Evolutionary conservation across 257 asterid species (phyloP).

Genomic region (Solanum paucissectum): DNA sequence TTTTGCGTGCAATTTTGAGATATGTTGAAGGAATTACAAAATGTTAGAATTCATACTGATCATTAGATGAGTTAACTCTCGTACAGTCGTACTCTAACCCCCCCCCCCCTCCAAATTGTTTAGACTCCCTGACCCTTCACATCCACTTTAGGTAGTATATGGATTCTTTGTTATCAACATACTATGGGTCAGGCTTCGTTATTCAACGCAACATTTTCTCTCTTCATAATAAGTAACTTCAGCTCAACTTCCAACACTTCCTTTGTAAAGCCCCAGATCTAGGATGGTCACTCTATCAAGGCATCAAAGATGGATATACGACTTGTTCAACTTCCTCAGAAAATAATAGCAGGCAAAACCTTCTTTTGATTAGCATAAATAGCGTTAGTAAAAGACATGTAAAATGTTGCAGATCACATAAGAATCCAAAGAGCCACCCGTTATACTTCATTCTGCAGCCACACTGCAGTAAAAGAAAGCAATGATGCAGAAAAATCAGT

Average conservation of each 20-base stretch:
- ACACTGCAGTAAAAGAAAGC: background rate
- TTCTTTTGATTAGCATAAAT: background rate
- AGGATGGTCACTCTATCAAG: background rate
- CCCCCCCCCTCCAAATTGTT: background rate
- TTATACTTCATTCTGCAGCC: background rate
- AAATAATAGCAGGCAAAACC: background rate
- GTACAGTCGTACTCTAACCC: background rate
- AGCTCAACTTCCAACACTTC: background rate
- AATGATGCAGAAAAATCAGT: background rate
- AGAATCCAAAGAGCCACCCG: background rate
- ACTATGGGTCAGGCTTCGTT: background rate
- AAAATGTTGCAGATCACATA: background rate
- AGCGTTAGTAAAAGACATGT: background rate
- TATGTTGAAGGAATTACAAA: background rate
- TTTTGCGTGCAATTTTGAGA: background rate
- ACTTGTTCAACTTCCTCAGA: background rate
- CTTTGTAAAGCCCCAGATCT: background rate
- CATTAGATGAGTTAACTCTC: background rate
- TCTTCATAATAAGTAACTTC: background rate
- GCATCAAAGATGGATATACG: background rate
- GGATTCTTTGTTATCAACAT: background rate
- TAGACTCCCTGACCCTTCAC: background rate
- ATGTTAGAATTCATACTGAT: background rate
- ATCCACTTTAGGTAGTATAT: background rate
- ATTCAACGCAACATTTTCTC: background rate